Conservation (phyloP, 306 rosid species). For the Medicago lupulina region DNA sequence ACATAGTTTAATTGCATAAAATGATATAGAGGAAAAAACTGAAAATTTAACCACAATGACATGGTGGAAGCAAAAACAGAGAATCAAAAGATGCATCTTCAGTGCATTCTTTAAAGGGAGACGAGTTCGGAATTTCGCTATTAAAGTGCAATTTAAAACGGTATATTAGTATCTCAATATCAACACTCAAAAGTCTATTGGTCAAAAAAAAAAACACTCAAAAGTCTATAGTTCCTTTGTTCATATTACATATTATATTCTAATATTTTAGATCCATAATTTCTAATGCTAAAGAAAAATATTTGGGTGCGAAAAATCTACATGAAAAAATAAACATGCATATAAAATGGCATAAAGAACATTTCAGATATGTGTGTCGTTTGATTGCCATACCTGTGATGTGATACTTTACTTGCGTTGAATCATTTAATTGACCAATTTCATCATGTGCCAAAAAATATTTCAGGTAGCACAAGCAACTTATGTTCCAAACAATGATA, state of each 20-base stretch:
- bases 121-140: slow-evolving; percentile 17
- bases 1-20: slow-evolving; percentile 7
- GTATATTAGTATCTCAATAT: slow-evolving; percentile 6
- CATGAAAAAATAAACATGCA: slow-evolving; percentile 16
- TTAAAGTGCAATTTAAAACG: slow-evolving; percentile 29
- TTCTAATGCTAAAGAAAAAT: slow-evolving; percentile 15
- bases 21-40: slow-evolving; percentile 3
- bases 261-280: slow-evolving; percentile 22
- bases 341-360: slow-evolving; percentile 6
- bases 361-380: slow-evolving; percentile 10
- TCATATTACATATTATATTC: slow-evolving; percentile 27
- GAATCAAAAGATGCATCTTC: slow-evolving; percentile 18
- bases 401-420: neutral
- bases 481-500: slow-evolving; percentile 9
- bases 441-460: neutral
- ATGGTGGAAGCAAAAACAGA: slow-evolving; percentile 22
- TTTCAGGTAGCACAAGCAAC: slow-evolving; percentile 12
- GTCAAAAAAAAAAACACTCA: too few relatives aligned
- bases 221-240: neutral
- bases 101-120: slow-evolving; percentile 36
- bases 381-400: neutral
- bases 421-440: slow-evolving; percentile 9
- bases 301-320: slow-evolving; percentile 25
- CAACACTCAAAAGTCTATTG: slow-evolving; percentile 14
- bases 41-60: slow-evolving; percentile 14